Conservation (phyloP, 2,329 filamentous ascomycete species). For the Cordyceps fumosorosea region DNA sequence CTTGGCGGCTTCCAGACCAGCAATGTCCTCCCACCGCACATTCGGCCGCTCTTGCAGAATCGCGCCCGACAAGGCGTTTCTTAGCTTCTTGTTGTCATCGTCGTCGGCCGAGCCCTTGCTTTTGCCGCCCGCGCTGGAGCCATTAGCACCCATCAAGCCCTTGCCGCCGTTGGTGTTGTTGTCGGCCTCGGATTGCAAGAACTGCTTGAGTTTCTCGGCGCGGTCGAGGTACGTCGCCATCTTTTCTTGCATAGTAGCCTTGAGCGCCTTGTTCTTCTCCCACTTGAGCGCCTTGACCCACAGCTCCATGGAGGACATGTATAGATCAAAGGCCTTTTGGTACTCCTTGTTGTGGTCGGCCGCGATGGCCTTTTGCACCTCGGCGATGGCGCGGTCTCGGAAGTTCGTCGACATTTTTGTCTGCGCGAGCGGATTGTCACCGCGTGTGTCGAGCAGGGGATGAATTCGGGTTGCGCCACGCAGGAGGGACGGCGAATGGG, state of each 20-base stretch:
- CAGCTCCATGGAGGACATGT: constrained; percentile 92
- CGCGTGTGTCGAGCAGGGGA: not conserved
- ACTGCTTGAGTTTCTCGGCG: constrained; percentile 93
- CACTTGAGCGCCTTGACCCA: constrained; percentile 99
- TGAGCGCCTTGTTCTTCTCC: constrained; percentile 97
- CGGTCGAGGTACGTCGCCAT: constrained; percentile 97
- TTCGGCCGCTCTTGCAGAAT: constrained; percentile 95
- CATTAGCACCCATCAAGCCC: constrained; percentile 60
- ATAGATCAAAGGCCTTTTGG: constrained; percentile 91
- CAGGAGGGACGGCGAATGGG: not conserved
- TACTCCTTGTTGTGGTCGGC: constrained; percentile 93
- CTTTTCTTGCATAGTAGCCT: constrained; percentile 95
- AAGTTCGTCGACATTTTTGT: constrained; percentile 89
- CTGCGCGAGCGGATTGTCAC: constrained; percentile 14
- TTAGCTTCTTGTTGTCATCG: constrained; percentile 90
- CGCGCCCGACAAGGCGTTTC: constrained; percentile 82
- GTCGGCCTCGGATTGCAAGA: constrained; percentile 70
- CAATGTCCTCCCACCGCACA: constrained; percentile 96
- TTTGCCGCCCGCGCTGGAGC: constrained; percentile 57
- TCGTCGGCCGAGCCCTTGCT: constrained; percentile 63
- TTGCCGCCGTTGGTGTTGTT: constrained; percentile 62
- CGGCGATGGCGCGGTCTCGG: constrained; percentile 89
- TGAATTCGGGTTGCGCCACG: constrained; percentile 1
- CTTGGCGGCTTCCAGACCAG: constrained; percentile 87
- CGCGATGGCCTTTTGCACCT: constrained; percentile 96